Percentiles rank a stretch among this genome's conserved stretches.
Evolutionary conservation across 2,329 filamentous ascomycete genomes (phyloP).

Genomic region (Neodidymelliopsis sp.): DNA sequence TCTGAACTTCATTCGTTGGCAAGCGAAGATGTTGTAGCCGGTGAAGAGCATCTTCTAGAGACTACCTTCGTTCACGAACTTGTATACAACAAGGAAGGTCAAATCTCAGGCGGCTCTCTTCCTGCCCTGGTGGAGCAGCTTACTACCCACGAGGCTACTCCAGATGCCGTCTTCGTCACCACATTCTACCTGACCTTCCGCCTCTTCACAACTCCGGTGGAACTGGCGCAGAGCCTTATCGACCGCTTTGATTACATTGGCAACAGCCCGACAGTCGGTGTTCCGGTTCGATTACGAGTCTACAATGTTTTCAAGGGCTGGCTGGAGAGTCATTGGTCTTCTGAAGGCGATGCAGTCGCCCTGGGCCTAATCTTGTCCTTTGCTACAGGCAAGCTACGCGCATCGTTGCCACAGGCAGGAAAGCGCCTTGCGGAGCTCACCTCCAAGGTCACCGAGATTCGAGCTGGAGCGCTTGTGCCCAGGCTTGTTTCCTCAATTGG

Average conservation of each 20-base stretch:
- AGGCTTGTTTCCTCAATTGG: slow-evolving; percentile 85
- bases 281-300: slow-evolving; percentile 84
- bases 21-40: slow-evolving; percentile 79
- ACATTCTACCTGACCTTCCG: slow-evolving; percentile 97
- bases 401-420: slow-evolving; percentile 76
- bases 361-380: slow-evolving; percentile 80
- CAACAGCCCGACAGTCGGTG: slow-evolving; percentile 76
- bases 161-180: slow-evolving; percentile 88
- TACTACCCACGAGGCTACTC: slow-evolving; percentile 90
- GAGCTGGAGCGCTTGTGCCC: slow-evolving; percentile 76
- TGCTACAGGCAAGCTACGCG: slow-evolving; percentile 73
- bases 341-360: slow-evolving; percentile 78
- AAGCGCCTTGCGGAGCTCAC: slow-evolving; percentile 81
- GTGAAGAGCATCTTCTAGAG: slow-evolving; percentile 84
- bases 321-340: slow-evolving; percentile 94
- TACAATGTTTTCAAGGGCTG: slow-evolving; percentile 98
- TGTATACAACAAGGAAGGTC: slow-evolving; percentile 91
- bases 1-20: slow-evolving; percentile 68
- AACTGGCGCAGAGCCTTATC: slow-evolving; percentile 82
- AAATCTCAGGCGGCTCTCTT: slow-evolving; percentile 91
- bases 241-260: slow-evolving; percentile 92
- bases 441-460: slow-evolving; percentile 76
- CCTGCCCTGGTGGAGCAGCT: slow-evolving; percentile 92
- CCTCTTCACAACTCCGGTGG: slow-evolving; percentile 82
- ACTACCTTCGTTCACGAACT: slow-evolving; percentile 92